Base-by-base conservation (phyloP, 1,284 basidiomycete genomes). In the Cryptococcus sp. region DNA sequence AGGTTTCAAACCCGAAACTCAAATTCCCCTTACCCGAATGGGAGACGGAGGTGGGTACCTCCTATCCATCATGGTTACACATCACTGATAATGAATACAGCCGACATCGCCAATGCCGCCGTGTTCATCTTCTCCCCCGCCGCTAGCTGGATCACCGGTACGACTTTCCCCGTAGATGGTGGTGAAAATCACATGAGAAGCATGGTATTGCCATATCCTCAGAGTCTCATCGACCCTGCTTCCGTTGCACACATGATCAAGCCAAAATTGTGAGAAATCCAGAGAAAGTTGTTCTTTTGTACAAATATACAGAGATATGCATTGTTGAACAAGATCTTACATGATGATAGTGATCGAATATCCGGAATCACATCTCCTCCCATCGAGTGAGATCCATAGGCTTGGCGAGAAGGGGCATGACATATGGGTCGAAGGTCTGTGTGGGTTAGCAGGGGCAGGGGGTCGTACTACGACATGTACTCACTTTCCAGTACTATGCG, bases 71-170 rank as follows among this genome's bases (percentile, higher is more conserved):
- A 38, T 31, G 8, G 48, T 2, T 31, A 34, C 5, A 36, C 5
- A 41, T 42, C 31, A 14, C 44, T 55, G 44, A 56, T 33, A 11
- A 3, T 10, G 10, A 13, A 3, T 23, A 7, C 52, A 74, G 67
- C 82, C 53, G 93, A 98, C 70, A 80, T 94, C 59, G 90, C 86
- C 2, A 88, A 90, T 68, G 83, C 87, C 3, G 81, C 87, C 0
- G 80, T 94, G 2, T 98, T 89, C 78, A 80, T 98, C 44, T 94
- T 97, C 79, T 92, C 90, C 60, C 84, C 86, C 47, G 92, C 91
- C 0, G 92, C 90, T 2, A 80, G 80, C 14, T 94, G 83, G 75
- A 83, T 95, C 56, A 88, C 87, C 0, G 91, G 90, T 1, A 84
- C 88, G 64, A 58, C 70, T 37, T 64, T 74, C 43, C 70, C 71